Evolutionary conservation across 2,329 filamentous ascomycete genomes (phyloP).

Genomic region (Periconia macrospinosa): DNA sequence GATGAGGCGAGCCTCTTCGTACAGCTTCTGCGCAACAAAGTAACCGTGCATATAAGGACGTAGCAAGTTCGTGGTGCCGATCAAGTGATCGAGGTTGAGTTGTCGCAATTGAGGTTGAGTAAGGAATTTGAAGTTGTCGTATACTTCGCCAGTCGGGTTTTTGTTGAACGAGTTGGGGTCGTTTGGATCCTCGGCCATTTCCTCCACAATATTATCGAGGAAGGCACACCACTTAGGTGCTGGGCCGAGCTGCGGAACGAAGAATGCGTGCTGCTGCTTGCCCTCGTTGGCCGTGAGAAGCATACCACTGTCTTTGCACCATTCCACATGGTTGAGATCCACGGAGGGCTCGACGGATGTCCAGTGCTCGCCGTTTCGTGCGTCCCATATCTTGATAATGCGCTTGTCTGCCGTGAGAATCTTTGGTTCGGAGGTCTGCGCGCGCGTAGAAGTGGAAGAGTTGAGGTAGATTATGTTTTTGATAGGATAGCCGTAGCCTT

Average conservation of each 20-base stretch:
- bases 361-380: slow-evolving; percentile 81
- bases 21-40: slow-evolving; percentile 92
- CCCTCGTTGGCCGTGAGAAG: slow-evolving; percentile 96
- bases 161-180: slow-evolving; percentile 60
- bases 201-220: slow-evolving; percentile 95
- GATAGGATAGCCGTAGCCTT: slow-evolving; percentile 92
- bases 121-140: slow-evolving; percentile 99
- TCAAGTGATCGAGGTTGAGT: slow-evolving; percentile 82
- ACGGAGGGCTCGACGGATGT: slow-evolving; percentile 93
- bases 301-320: slow-evolving; percentile 92
- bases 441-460: slow-evolving; percentile 66
- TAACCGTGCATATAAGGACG: slow-evolving; percentile 99
- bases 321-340: slow-evolving; percentile 91
- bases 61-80: slow-evolving; percentile 86
- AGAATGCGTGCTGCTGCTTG: slow-evolving; percentile 91
- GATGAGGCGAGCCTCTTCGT: slow-evolving; percentile 92
- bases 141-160: slow-evolving; percentile 74
- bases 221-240: slow-evolving; percentile 96
- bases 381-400: slow-evolving; percentile 97
- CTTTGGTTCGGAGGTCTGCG: slow-evolving; percentile 70
- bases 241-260: slow-evolving; percentile 89
- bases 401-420: slow-evolving; percentile 90
- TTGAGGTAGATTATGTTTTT: slow-evolving; percentile 74
- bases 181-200: slow-evolving; percentile 85
- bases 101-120: slow-evolving; percentile 82